Evolutionary conservation across 768 basidiomycete species (phyloP), one percentile per base, ranked within the genome.

Genomic region (Filobasidium wieringae): DNA sequence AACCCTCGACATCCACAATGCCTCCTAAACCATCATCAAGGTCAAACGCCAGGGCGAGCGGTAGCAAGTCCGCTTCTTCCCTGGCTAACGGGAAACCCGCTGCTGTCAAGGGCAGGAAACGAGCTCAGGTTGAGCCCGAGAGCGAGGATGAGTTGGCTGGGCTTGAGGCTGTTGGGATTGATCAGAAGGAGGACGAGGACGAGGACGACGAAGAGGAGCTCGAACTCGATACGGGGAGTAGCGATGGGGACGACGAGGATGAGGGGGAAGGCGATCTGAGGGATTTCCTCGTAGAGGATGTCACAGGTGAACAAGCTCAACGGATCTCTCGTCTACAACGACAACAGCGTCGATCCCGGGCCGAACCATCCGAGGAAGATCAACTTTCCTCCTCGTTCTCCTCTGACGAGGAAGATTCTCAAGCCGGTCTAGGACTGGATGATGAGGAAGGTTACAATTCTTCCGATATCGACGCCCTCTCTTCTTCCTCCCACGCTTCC

Each of bases 381-480:
- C n/a, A n/a, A n/a, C n/a, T n/a, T n/a, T n/a, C n/a, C n/a, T n/a
- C n/a, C n/a, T n/a, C n/a, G 19, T 45, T 36, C 6, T 27, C 53
- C n/a, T 50, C 45, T 1, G 66, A 66, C 30, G 66, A 66, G 11
- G 54, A 60, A 6, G 39, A 59, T 6, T 64, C 67, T 34, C 43
- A 47, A 47, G 43, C 43, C 15, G 43, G 24, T 24, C n/a, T 47
- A 24, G 69, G 68, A 17, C 65, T 69, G 36, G 73, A 73, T 15
- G 60, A 59, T 32, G 70, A 72, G 55, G 70, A 69, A 53, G 74
- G 74, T 4, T 75, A 75, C 66, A 75, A 75, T 63, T 71, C 72
- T 0, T 75, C 74, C 7, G 74, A 75, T 61, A 72, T 75, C 30
- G 74, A 75, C n/a, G 64, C 58, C 27, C 57, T 72, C 66, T 66